Evolutionary conservation across 768 basidiomycete species (phyloP).

Genomic region (Terana coerulea): DNA sequence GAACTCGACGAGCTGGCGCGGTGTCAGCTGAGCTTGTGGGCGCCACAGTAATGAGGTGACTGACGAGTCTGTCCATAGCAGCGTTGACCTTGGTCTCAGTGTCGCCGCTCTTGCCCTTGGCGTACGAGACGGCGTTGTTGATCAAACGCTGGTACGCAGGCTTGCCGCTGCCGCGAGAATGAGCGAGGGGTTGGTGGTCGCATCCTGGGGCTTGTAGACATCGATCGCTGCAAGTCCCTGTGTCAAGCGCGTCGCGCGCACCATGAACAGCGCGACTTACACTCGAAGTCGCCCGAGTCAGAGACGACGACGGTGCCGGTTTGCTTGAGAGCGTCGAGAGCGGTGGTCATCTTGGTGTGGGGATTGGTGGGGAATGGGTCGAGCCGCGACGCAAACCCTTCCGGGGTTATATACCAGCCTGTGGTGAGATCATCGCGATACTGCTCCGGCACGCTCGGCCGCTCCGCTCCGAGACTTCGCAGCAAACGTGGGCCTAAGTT

Average conservation of each 20-base stretch:
- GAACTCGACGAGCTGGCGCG: conserved; percentile 86
- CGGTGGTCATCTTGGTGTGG: conserved; percentile 56
- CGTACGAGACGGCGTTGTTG: conserved; percentile 68
- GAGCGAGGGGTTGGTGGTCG: conserved; percentile 96
- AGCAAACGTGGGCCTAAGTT: too few relatives aligned
- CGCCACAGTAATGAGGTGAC: conserved; percentile 26
- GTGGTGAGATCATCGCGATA: conserved; percentile 8
- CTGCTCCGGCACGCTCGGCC: conserved; percentile 2
- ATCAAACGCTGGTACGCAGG: conserved; percentile 80
- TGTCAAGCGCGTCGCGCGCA: conserved; percentile 10
- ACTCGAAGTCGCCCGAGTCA: conserved; percentile 95
- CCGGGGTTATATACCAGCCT: too few relatives aligned
- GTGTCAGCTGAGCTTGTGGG: conserved; percentile 5
- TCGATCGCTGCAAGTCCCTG: conserved; percentile 67
- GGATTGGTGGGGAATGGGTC: not conserved
- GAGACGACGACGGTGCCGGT: conserved; percentile 96
- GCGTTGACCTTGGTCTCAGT: conserved; percentile 71
- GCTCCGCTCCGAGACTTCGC: not conserved
- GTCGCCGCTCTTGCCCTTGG: conserved; percentile 77
- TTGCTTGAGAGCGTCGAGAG: conserved; percentile 81
- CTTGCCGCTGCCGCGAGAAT: conserved; percentile 92
- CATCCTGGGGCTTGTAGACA: conserved; percentile 96
- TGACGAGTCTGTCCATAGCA: conserved; percentile 86
- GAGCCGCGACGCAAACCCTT: too few relatives aligned
- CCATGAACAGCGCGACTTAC: conserved; percentile 33